Evolutionary conservation across 192 early-diverging fungal species (phyloP), one percentile per base, ranked within the genome.

Genomic region (Coemansia sp.): DNA sequence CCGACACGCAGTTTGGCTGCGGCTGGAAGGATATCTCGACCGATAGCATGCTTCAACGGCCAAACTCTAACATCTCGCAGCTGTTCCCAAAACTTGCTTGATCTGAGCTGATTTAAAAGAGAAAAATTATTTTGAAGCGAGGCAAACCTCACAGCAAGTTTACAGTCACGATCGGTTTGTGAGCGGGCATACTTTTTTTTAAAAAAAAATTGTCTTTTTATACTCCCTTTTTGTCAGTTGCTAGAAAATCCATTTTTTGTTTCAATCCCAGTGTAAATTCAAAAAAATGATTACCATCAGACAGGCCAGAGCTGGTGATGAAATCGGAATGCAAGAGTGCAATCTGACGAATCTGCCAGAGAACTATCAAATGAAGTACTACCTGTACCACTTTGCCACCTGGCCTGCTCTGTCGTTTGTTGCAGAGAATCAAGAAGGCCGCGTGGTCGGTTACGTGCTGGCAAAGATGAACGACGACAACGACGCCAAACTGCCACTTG

Each of bases 361-460:
- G 80, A 99, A 99, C 86, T 99, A 99, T 76, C 91, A 93, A 68
- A 95, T 99, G 91, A 99, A 99, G 78, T 99, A 99, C 81, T 98
- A 92, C 64, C 71, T 93, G 40, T 93, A 93, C 62, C 91, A 93
- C 50, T 67, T 85, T 14, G 69, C 88, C 19, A 85, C 88, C 23
- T 93, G 91, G 91, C 91, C 91, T n/a, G 88, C 91, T 73, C 85
- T 99, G 10, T 94, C 93, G 30, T 94, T 86, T 58, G 95, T 99
- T 7, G 97, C 97, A 18, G 92, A 93, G 77, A 89, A 96, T 71
- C 84, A 87, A 49, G 87, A 92, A 60, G 91, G 92, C 22, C 86
- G 88, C 39, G 88, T 99, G 47, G 91, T 99, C 15, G 97, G 97
- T 51, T 99, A 99, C 72, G 97, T 99, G 22, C 79, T 99, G 39